Evolutionary conservation across 1,284 basidiomycete species (phyloP).

Genomic region (Trametes sp.): DNA sequence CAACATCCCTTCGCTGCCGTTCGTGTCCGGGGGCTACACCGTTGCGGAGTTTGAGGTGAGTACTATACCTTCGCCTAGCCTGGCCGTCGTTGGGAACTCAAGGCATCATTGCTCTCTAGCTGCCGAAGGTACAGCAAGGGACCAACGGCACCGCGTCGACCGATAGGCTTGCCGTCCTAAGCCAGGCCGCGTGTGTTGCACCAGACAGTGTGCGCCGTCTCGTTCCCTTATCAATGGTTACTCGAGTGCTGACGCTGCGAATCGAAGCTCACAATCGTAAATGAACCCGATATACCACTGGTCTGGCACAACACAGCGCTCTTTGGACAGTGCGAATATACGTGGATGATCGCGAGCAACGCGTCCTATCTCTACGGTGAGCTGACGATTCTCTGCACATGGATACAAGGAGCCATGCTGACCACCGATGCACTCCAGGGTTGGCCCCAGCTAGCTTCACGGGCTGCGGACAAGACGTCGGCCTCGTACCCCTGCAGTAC

Average conservation of each 20-base stretch:
- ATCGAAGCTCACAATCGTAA: constrained; percentile 38
- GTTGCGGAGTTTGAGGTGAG: constrained; percentile 53
- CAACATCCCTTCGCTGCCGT: constrained; percentile 51
- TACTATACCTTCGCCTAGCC: not conserved
- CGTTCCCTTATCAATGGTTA: not conserved
- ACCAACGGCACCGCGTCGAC: constrained; percentile 50
- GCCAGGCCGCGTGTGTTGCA: constrained; percentile 49
- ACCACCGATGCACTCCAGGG: not conserved
- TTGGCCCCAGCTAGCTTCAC: constrained; percentile 18
- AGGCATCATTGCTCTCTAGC: constrained; percentile 13
- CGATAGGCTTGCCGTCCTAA: constrained; percentile 55
- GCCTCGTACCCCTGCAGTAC: constrained; percentile 44
- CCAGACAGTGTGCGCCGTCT: constrained; percentile 39
- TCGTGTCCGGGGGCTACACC: constrained; percentile 51
- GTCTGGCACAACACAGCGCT: constrained; percentile 53
- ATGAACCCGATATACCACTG: constrained; percentile 34
- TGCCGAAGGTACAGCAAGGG: constrained; percentile 26
- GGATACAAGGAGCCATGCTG: too few relatives aligned
- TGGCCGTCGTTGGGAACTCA: not conserved
- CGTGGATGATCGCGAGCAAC: constrained; percentile 49
- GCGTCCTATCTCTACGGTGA: constrained; percentile 51
- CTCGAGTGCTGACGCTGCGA: not conserved
- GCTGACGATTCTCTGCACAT: constrained; percentile 7
- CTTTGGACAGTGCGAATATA: constrained; percentile 48
- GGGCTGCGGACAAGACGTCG: constrained; percentile 18